A percentile compares a stretch with the other conserved stretches of the same genome.
phyloP scores from a whole-genome alignment of 257 asterid genomes.

The Jacaranda mimosifolia region DNA sequence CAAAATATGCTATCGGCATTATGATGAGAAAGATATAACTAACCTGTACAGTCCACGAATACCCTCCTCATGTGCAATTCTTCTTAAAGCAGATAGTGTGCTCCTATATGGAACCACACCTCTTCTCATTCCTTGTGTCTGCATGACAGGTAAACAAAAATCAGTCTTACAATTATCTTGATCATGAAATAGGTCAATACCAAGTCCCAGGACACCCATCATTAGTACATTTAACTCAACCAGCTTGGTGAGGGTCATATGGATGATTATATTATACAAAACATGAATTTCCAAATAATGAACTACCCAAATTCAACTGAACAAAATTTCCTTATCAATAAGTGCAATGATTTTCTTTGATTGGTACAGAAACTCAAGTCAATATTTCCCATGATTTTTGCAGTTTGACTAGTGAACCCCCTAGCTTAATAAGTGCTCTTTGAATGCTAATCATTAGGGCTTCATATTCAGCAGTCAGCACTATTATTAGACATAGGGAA shows the following conservation, averaged over 20 bases:
- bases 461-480: too few relatives aligned
- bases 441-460: too few relatives aligned
- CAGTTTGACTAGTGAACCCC: too few relatives aligned
- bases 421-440: too few relatives aligned
- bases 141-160: constrained; percentile 42
- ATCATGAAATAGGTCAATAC: constrained; percentile 13
- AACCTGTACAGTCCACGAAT: constrained; percentile 92
- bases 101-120: constrained; percentile 74
- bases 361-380: too few relatives aligned
- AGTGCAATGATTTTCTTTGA: not conserved
- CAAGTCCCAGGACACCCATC: not conserved
- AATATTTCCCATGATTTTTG: too few relatives aligned
- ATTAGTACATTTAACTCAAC: constrained; percentile 19
- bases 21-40: constrained; percentile 28
- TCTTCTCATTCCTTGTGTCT: constrained; percentile 73
- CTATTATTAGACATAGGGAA: too few relatives aligned
- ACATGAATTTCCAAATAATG: not conserved
- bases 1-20: constrained; percentile 25
- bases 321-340: not conserved
- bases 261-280: not conserved
- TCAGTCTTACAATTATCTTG: constrained; percentile 18
- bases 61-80: constrained; percentile 89
- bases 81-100: constrained; percentile 82
- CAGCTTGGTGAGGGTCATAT: constrained; percentile 10
- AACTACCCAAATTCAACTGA: not conserved